These are phyloP conservation scores for Bryum argenteum DNA, from an alignment of 225 moss, liverwort and hornwort species.

Conservation along the genomic window DNA sequence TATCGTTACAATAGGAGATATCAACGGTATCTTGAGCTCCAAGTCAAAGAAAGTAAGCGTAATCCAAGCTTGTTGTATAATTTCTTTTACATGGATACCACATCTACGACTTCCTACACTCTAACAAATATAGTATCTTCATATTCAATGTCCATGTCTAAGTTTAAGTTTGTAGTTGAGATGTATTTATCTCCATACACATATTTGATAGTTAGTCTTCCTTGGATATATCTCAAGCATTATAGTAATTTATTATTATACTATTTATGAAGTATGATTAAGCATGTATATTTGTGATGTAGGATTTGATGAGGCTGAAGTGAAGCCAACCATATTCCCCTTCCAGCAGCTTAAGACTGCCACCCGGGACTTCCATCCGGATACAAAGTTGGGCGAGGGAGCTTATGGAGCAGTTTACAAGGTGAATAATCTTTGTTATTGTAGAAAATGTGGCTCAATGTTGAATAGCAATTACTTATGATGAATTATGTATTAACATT, in stretches of 20 bases:
- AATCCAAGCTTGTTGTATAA: background rate
- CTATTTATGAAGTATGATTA: background rate
- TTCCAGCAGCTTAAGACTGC: slow-evolving; percentile 15
- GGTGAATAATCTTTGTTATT: too few relatives aligned
- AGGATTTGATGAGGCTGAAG: slow-evolving; percentile 33
- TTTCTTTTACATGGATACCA: background rate
- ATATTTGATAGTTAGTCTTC: too few relatives aligned
- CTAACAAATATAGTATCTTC: too few relatives aligned
- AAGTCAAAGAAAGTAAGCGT: slow-evolving; percentile 21
- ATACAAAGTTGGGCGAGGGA: slow-evolving; percentile 25
- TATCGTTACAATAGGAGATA: slow-evolving; percentile 8
- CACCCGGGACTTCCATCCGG: slow-evolving; percentile 19
- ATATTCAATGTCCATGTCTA: too few relatives aligned
- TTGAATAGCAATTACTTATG: background rate
- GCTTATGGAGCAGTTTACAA: slow-evolving; percentile 26
- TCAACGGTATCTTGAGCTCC: slow-evolving; percentile 17
- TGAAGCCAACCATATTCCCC: slow-evolving; percentile 21
- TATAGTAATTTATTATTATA: too few relatives aligned
- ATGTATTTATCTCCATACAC: too few relatives aligned
- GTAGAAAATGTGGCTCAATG: too few relatives aligned
- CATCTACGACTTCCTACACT: too few relatives aligned
- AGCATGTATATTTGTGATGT: background rate
- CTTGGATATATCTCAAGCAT: too few relatives aligned
- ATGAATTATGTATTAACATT: background rate
- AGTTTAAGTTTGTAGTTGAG: too few relatives aligned